Base-by-base conservation (phyloP, 2,329 filamentous ascomycete species). In the Chaetothyriales sp. region DNA sequence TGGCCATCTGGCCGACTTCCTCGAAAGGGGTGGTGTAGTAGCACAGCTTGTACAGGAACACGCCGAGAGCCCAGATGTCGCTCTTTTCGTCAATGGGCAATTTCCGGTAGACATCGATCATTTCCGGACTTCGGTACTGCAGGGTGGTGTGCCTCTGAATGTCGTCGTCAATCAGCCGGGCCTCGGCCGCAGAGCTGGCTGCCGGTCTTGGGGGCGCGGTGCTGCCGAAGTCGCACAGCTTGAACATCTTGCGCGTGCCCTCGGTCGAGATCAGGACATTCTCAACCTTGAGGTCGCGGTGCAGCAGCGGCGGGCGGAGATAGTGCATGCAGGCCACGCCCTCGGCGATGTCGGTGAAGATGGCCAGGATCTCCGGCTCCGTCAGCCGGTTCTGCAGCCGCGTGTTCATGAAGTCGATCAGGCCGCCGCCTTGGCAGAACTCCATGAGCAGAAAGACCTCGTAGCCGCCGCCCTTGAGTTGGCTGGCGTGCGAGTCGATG, bases 321-420 rank as follows among this genome's bases (percentile, higher is more conserved):
- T 98, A 98, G 70, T 98, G 92, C 92, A 98, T 98, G 67, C 89
- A 95, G 28, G 92, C 92, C 45, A 98, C 89, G 40, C 92, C 92
- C 71, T 97, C 90, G 47, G 89, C 86, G 51, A 95, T 87, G 67
- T 98, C 92, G 49, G 85, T 85, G 70, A 98, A 97, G 69, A 98
- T 97, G 73, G 89, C 85, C 62, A 98, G 74, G 61, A 98, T 95
- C 74, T 98, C 92, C 48, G 92, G 90, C 72, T 98, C 92, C 37
- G 90, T 98, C 68, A 98, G 76, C 48, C 92, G 85, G 67, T 98
- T 89, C 70, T 98, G 92, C 63, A 98, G 73, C 50, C 92, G 81
- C 37, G 92, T 98, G 70, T 98, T 98, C 92, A 98, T 98, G 67
- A 97, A 98, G 71, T 98, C 92, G 66, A 98, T 98, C 66, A 98